Base-by-base conservation (phyloP, 345 rosid species). In the Lepidium sativum region DNA sequence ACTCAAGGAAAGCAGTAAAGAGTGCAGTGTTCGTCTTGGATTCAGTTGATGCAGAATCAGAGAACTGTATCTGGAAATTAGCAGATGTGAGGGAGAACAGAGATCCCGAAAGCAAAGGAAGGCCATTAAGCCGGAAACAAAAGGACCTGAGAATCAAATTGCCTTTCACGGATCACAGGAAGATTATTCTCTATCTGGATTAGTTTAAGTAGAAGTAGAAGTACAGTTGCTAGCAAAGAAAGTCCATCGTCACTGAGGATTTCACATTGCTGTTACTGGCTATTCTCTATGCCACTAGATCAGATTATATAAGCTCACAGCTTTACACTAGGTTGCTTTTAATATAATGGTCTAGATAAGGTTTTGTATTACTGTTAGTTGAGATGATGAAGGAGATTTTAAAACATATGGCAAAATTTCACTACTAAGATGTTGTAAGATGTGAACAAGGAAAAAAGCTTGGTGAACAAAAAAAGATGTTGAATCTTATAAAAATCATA, bases 11-110 rank as follows among this genome's bases (percentile, higher is more conserved):
- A 47, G 43, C 10, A 32, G 84, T 81, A 60, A 84, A 77, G 75
- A 58, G 54, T 55, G 82, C 84, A 60, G 76, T 92, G 57, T 89
- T 92, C 68, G 38, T 79, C 44, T 74, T 87, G 68, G 91, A 89
- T 18, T 80, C 83, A 54, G 12, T 85, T 25, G 92, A 88, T 59
- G 70, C 44, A 32, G 86, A 84, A 66, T 54, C 83, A 17, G 86
- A 69, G 51, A 76, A 32, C 32, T 92, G 98, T 63, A 57, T 82
- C 9, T 92, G 97, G 97, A 89, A 82, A 75, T 68, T 92, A 79
- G 97, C 91, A 16, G 82, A 87, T 63, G 96, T 85, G 56, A 83
- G 65, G 82, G 97, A 89, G 60, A 92, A 89, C 75, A 76, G 94
- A 74, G 89, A 87, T 62, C 92, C 87, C 6, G 69, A 69, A 59